Evolutionary conservation across 495 filamentous ascomycete species (phyloP).

Genomic region (Xanthoparmelia taractica): DNA sequence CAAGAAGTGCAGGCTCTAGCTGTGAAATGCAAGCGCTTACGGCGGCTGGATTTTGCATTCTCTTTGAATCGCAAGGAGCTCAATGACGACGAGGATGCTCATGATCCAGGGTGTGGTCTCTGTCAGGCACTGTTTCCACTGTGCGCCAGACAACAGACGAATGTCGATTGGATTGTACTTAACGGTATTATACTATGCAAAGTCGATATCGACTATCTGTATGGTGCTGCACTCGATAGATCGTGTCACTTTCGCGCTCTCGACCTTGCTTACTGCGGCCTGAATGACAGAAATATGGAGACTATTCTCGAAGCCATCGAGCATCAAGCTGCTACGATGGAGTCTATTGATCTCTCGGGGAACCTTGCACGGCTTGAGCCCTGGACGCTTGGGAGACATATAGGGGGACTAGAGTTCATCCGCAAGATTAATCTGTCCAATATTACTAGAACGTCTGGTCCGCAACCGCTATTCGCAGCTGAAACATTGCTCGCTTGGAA

Average conservation of each 20-base stretch:
- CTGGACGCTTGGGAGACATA: slow-evolving; percentile 51
- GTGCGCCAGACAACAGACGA: slow-evolving; percentile 64
- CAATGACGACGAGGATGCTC: slow-evolving; percentile 40
- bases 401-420: slow-evolving; percentile 60
- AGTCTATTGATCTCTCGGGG: slow-evolving; percentile 68
- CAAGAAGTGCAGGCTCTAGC: slow-evolving; percentile 69
- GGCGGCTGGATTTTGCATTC: slow-evolving; percentile 48
- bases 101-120: slow-evolving; percentile 68
- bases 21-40: slow-evolving; percentile 32
- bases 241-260: slow-evolving; percentile 66
- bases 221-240: slow-evolving; percentile 57
- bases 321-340: slow-evolving; percentile 63
- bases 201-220: slow-evolving; percentile 65
- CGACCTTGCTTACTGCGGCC: slow-evolving; percentile 72
- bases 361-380: slow-evolving; percentile 67
- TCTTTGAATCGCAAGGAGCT: slow-evolving; percentile 40
- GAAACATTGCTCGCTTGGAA: slow-evolving; percentile 65
- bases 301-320: slow-evolving; percentile 33
- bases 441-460: slow-evolving; percentile 52
- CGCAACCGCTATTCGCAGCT: slow-evolving; percentile 56
- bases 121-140: slow-evolving; percentile 71
- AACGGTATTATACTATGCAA: slow-evolving; percentile 80
- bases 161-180: slow-evolving; percentile 71
- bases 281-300: slow-evolving; percentile 39
- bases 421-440: slow-evolving; percentile 66